Base-by-base conservation (phyloP, 164 flowering plant species). In the Euptelea pleiosperma region DNA sequence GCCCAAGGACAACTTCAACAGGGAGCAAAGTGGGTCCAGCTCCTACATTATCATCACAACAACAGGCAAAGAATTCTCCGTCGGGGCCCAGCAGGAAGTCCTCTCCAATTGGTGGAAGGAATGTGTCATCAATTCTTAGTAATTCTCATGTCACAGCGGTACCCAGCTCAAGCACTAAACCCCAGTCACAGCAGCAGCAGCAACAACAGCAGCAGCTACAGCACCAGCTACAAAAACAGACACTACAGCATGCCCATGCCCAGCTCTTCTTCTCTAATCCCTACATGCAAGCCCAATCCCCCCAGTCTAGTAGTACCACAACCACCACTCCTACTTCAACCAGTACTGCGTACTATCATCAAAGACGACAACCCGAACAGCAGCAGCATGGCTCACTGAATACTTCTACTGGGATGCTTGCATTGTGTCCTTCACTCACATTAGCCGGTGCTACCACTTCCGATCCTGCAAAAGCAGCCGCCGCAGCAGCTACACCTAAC, bases 61-160 rank as follows among this genome's bases (percentile, higher is more conserved):
- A 63, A 16, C 86, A 73, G 18, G 61, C 58, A 0, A 89, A 83
- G 73, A 82, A 63, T 67, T 67, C 88, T 0, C 65, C 73, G 16
- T 69, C 84, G 2, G 73, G 70, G 19, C 65, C 85, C 6, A 65
- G 66, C 47, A 73, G 77, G 64, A 89, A 83, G 62, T 86, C 95
- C 4, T 85, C 96, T 18, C 89, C 96, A 1, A 84, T 72, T 37
- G 78, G 84, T 55, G 79, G 85, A 9, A 74, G 81, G 62, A 82
- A 68, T 64, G 70, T 75, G 40, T 77, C 91, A 0, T 84, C 96
- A 12, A 73, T 81, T 2, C 87, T 79, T 3, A 83, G 97, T 14
- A 80, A 74, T 60, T 65, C 82, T 21, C 86, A 81, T 58, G 55
- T 69, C 14, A 52, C 67, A 42, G 65, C 81, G 3, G 49, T 77